Evolutionary conservation across 148 eudicot genomes (phyloP).

Genomic region (Chenopodium album): DNA sequence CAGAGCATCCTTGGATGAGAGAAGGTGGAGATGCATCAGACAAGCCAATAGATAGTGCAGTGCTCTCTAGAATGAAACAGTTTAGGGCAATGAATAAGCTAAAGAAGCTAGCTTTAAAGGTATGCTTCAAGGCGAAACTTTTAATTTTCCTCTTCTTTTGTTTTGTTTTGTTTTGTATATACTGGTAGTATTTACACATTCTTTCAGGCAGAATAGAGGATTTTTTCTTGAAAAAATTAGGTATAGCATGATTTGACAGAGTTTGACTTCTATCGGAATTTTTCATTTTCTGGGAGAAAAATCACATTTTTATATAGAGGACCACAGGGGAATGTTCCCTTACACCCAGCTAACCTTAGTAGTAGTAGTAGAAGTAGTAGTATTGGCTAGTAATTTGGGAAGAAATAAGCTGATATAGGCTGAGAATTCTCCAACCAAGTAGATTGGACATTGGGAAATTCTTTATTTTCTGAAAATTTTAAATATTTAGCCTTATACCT

Average conservation of each 20-base stretch:
- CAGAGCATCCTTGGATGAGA: slow-evolving; percentile 89
- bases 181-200: neutral
- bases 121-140: slow-evolving; percentile 14
- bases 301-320: neutral
- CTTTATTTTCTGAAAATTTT: neutral
- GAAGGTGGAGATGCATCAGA: slow-evolving; percentile 92
- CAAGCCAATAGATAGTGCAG: slow-evolving; percentile 94
- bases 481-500: neutral
- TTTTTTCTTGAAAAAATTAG: neutral
- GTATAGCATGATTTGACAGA: neutral
- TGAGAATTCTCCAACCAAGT: neutral
- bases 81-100: slow-evolving; percentile 98
- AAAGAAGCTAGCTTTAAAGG: slow-evolving; percentile 94
- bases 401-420: too few relatives aligned
- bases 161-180: neutral
- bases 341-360: too few relatives aligned
- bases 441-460: neutral
- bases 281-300: neutral
- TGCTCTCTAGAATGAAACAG: slow-evolving; percentile 93
- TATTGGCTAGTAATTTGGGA: too few relatives aligned
- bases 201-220: neutral
- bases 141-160: too few relatives aligned
- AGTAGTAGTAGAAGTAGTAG: too few relatives aligned
- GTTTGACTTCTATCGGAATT: neutral
- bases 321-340: too few relatives aligned